Percentiles rank a stretch among this genome's conserved stretches.
These are phyloP conservation scores for Myxozyma melibiosi DNA, from an alignment of 805 yeast species.

Conservation along the genomic window DNA sequence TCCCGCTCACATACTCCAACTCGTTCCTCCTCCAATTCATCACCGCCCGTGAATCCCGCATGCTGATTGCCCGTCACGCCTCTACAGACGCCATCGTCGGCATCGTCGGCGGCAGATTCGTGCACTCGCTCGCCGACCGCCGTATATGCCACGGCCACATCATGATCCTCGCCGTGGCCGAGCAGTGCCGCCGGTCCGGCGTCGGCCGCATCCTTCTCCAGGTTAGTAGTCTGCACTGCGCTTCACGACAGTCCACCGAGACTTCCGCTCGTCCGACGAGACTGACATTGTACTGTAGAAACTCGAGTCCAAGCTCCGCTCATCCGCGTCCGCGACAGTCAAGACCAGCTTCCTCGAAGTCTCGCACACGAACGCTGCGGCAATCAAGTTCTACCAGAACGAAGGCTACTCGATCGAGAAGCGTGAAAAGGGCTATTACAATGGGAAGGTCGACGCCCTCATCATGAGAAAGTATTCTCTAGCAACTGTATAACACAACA, in stretches of 20 bases:
- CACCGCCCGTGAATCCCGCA: constrained; percentile 9
- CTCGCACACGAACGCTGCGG: constrained; percentile 14
- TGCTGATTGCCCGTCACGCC: constrained; percentile 9
- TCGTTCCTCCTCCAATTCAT: constrained; percentile 27
- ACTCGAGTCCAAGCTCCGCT: constrained; percentile 6
- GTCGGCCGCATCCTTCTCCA: constrained; percentile 17
- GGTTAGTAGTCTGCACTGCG: constrained; percentile 8
- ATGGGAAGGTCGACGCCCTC: constrained; percentile 5
- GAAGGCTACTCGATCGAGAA: constrained; percentile 18
- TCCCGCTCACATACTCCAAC: constrained; percentile 19
- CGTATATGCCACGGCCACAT: constrained; percentile 15
- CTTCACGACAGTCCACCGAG: background rate
- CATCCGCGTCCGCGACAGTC: background rate
- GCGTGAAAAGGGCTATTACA: constrained; percentile 18
- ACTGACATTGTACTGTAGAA: background rate
- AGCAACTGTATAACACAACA: background rate
- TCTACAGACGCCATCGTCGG: constrained; percentile 10
- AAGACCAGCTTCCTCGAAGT: constrained; percentile 17
- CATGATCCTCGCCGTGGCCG: constrained; percentile 29
- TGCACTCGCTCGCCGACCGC: background rate
- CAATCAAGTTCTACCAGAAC: constrained; percentile 18
- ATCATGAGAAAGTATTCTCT: constrained; percentile 23
- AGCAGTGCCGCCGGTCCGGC: constrained; percentile 20
- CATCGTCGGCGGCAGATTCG: constrained; percentile 19
- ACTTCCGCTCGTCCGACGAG: background rate